Percentiles rank a stretch among this genome's conserved stretches.
Evolutionary conservation across 768 basidiomycete genomes (phyloP).

Genomic region (Boletellus ananiceps): DNA sequence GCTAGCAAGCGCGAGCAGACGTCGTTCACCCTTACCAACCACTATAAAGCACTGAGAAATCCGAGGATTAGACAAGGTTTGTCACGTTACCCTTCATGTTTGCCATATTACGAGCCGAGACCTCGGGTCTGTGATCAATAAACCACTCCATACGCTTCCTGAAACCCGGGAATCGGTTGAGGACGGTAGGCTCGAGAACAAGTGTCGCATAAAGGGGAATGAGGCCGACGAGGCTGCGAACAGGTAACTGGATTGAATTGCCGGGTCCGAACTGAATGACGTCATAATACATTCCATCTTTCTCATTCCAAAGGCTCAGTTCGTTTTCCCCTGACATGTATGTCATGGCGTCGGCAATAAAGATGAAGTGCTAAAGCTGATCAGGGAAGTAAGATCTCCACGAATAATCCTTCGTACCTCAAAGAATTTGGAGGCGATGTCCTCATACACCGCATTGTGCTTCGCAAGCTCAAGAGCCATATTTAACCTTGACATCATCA

Average conservation of each 20-base stretch:
- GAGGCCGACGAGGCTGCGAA: slow-evolving; percentile 93
- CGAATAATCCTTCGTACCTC: slow-evolving; percentile 44
- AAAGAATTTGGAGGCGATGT: slow-evolving; percentile 98
- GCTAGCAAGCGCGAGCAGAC: slow-evolving; percentile 83
- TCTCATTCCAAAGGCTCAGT: slow-evolving; percentile 87
- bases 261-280: slow-evolving; percentile 86
- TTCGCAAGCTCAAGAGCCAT: slow-evolving; percentile 97
- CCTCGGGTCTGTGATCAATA: slow-evolving; percentile 84
- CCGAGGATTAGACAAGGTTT: neutral
- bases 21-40: slow-evolving; percentile 79
- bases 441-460: slow-evolving; percentile 96
- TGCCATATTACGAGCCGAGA: slow-evolving; percentile 90
- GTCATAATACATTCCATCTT: slow-evolving; percentile 98
- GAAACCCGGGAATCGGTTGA: slow-evolving; percentile 95
- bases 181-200: slow-evolving; percentile 82
- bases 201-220: slow-evolving; percentile 95
- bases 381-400: slow-evolving; percentile 10
- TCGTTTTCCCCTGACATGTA: slow-evolving; percentile 76
- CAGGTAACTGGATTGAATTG: slow-evolving; percentile 83
- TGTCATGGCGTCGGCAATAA: slow-evolving; percentile 99
- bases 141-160: slow-evolving; percentile 99
- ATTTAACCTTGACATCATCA: slow-evolving; percentile 61
- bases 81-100: slow-evolving; percentile 75
- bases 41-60: slow-evolving; percentile 13
- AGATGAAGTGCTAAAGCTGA: slow-evolving; percentile 80